A percentile compares a stretch with the other conserved stretches of the same genome.
phyloP scores from a whole-genome alignment of 768 basidiomycete species.

The Galerina marginata region DNA sequence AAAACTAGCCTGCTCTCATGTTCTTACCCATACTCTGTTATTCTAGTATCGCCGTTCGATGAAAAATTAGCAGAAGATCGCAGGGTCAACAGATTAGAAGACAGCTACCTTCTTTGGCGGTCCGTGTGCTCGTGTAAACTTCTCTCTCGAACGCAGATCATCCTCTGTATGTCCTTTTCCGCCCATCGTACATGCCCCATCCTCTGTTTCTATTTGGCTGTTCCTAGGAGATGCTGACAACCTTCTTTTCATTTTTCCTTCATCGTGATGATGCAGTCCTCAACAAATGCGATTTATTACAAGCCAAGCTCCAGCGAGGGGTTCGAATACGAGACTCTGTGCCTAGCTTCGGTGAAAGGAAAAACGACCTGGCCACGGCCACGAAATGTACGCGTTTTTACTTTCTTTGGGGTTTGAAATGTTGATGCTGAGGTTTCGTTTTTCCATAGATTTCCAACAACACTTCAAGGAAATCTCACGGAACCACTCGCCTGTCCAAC shows the following conservation, averaged over 20 bases:
- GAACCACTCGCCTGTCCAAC: constrained; percentile 62
- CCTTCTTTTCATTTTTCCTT: constrained; percentile 1
- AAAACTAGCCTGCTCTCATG: neutral
- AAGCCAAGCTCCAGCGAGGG: constrained; percentile 74
- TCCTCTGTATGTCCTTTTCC: constrained; percentile 43
- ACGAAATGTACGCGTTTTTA: constrained; percentile 62
- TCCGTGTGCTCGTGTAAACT: constrained; percentile 74
- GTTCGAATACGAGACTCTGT: constrained; percentile 70
- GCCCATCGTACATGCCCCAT: neutral
- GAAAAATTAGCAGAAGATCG: constrained; percentile 76
- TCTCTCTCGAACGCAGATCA: constrained; percentile 61
- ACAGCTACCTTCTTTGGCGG: constrained; percentile 78
- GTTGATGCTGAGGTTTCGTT: neutral
- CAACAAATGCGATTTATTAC: constrained; percentile 76
- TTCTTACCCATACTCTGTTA: neutral
- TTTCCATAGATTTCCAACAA: constrained; percentile 69
- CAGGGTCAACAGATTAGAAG: constrained; percentile 74
- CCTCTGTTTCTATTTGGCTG: neutral
- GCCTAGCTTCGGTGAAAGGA: constrained; percentile 74
- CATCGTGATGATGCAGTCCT: constrained; percentile 44
- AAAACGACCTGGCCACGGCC: constrained; percentile 71
- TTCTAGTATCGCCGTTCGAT: constrained; percentile 78
- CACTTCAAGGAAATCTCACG: constrained; percentile 80
- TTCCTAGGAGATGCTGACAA: neutral
- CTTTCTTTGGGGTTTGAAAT: constrained; percentile 7